These are phyloP conservation scores for Pythium apleroticum DNA, from an alignment of 352 stramenopile species.

Conservation along the genomic window DNA sequence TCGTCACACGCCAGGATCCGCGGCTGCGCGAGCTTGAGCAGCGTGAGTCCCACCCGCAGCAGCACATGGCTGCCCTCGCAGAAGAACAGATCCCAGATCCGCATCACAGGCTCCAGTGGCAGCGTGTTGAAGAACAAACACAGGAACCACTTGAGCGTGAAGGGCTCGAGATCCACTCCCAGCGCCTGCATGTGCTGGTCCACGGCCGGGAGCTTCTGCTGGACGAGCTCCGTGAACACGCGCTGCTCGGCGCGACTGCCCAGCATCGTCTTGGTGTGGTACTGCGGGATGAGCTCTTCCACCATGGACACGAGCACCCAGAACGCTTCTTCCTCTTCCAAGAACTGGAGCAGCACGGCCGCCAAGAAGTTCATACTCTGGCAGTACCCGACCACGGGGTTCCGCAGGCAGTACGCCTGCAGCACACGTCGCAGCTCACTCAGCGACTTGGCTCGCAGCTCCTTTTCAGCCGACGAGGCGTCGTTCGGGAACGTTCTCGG, in stretches of 20 bases:
- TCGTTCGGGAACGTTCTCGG: conserved; percentile 73
- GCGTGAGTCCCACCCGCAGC: conserved; percentile 75
- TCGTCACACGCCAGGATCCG: conserved; percentile 75
- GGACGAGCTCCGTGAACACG: conserved; percentile 84
- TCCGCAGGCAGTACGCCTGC: conserved; percentile 83
- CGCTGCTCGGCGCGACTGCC: conserved; percentile 88
- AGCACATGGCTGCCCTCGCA: conserved; percentile 89
- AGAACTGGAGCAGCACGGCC: conserved; percentile 72
- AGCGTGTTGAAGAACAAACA: conserved; percentile 93
- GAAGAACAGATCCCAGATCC: conserved; percentile 91
- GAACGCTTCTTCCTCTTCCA: conserved; percentile 87
- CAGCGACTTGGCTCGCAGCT: conserved; percentile 38
- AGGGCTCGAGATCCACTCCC: conserved; percentile 82
- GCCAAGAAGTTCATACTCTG: conserved; percentile 90
- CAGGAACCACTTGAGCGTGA: conserved; percentile 93
- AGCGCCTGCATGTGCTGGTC: conserved; percentile 66
- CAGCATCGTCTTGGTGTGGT: conserved; percentile 87
- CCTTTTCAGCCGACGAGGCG: conserved; percentile 11
- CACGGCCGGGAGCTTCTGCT: conserved; percentile 82
- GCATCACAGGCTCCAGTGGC: conserved; percentile 84
- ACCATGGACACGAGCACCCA: conserved; percentile 86
- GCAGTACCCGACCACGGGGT: conserved; percentile 86
- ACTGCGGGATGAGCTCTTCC: conserved; percentile 89
- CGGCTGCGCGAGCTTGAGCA: conserved; percentile 81
- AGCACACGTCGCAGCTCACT: conserved; percentile 75